phyloP scores from a whole-genome alignment of 805 yeast genomes.

The Candida wancherniae region DNA sequence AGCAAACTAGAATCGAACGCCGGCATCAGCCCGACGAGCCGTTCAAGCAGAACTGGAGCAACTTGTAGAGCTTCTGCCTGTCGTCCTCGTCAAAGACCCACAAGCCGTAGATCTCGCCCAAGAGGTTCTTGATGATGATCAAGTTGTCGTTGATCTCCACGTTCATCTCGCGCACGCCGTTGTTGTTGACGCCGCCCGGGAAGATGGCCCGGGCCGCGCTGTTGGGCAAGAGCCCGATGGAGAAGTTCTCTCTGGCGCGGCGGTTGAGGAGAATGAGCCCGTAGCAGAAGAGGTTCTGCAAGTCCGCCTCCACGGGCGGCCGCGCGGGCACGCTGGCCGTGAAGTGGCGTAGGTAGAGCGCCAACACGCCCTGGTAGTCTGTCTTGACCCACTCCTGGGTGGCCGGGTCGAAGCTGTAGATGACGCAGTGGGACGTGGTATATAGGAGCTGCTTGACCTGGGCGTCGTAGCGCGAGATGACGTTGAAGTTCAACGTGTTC shows the following conservation, averaged over 20 bases:
- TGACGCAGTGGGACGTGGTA: slow-evolving; percentile 67
- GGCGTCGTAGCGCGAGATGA: slow-evolving; percentile 73
- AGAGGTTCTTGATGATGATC: slow-evolving; percentile 61
- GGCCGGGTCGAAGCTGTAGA: slow-evolving; percentile 56
- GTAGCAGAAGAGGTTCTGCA: slow-evolving; percentile 50
- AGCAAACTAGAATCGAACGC: not conserved
- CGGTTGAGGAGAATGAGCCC: slow-evolving; percentile 71
- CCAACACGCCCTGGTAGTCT: slow-evolving; percentile 67
- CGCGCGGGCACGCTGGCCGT: slow-evolving; percentile 20
- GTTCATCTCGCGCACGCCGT: slow-evolving; percentile 45
- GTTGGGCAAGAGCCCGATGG: slow-evolving; percentile 62
- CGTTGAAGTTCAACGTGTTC: slow-evolving; percentile 68
- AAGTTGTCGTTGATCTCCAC: slow-evolving; percentile 66
- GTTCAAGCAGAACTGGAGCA: slow-evolving; percentile 36
- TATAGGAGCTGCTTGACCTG: slow-evolving; percentile 61
- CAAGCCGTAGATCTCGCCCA: slow-evolving; percentile 69
- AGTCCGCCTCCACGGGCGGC: slow-evolving; percentile 17
- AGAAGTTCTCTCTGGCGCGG: slow-evolving; percentile 63
- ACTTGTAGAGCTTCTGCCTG: slow-evolving; percentile 53
- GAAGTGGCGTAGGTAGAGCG: slow-evolving; percentile 55
- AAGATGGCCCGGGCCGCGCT: slow-evolving; percentile 43
- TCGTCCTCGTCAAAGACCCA: slow-evolving; percentile 74
- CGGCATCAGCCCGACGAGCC: slow-evolving; percentile 1
- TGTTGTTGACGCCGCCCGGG: slow-evolving; percentile 28
- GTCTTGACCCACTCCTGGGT: slow-evolving; percentile 65